These are phyloP conservation scores for Penicillium brevicompactum DNA, from an alignment of 2,329 filamentous ascomycete genomes.

Conservation along the genomic window DNA sequence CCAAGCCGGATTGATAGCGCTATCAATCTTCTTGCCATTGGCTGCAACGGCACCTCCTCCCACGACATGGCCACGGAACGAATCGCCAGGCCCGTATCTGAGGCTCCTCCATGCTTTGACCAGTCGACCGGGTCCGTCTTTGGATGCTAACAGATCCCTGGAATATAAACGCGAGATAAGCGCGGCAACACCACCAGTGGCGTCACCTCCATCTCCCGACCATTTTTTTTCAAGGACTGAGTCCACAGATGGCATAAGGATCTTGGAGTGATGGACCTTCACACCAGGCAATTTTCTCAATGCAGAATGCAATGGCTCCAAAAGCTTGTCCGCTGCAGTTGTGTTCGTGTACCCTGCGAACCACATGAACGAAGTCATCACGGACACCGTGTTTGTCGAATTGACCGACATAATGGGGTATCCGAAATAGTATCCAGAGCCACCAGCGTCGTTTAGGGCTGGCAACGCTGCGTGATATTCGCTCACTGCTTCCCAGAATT, in stretches of 20 bases:
- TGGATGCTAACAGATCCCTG: constrained; percentile 31
- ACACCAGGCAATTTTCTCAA: constrained; percentile 20
- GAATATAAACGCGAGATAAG: constrained; percentile 37
- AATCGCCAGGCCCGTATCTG: constrained; percentile 19
- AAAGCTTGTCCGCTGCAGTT: constrained; percentile 18
- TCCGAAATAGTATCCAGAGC: constrained; percentile 42
- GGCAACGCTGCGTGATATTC: constrained; percentile 45
- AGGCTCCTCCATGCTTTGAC: constrained; percentile 20
- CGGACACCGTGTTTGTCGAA: constrained; percentile 32
- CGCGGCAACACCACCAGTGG: constrained; percentile 24
- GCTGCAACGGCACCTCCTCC: constrained; percentile 40
- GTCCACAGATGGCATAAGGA: constrained; percentile 23
- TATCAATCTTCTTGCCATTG: constrained; percentile 43
- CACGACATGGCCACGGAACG: constrained; percentile 33
- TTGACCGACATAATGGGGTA: constrained; percentile 28
- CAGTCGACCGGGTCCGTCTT: constrained; percentile 11
- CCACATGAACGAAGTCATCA: constrained; percentile 15
- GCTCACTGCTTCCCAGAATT: constrained; percentile 27
- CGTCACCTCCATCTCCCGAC: constrained; percentile 24
- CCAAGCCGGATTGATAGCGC: constrained; percentile 45
- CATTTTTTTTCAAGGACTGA: constrained; percentile 20
- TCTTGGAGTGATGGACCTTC: constrained; percentile 15
- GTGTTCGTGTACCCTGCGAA: constrained; percentile 30
- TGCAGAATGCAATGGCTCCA: constrained; percentile 18
- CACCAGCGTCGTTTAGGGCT: constrained; percentile 49